Base-by-base conservation (phyloP, 352 stramenopile genomes). In the Pythium scleroteichum region DNA sequence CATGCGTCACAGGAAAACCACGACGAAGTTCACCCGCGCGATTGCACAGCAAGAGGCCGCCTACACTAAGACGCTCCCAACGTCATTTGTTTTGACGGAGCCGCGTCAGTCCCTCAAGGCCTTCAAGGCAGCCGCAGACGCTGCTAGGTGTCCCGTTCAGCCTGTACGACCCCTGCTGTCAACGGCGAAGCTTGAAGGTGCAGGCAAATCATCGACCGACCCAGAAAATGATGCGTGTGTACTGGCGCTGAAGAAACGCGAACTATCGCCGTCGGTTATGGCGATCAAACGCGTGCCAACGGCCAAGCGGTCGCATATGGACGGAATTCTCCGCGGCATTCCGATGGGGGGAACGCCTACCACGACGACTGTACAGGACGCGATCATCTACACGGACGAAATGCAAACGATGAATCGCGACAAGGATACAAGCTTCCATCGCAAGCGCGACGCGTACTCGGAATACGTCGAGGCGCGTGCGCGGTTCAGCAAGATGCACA, bases 401-500 rank as follows among this genome's bases (percentile, higher is more conserved):
- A 94, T 95, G 86, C 55, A 82, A n/a, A 69, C 58, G 12, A 90
- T 92, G 81, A 92, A 92, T 64, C 62, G 61, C 39, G 67, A 81
- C 47, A 95, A 92, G 66, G 70, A 94, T 62, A 84, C 72, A 40
- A 76, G 69, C 23, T 79, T 85, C 58, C 81, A 88, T 59, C 84
- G 86, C 49, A 95, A 95, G 65, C 84, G 85, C 41, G 86, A 95
- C 56, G 71, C 82, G 38, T 92, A 95, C 75, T 95, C 86, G 8
- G 86, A 94, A 51, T 95, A 95, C 54, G 84, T 95, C 50, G 86
- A 95, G 61, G 86, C 86, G n/a, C 78, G 84, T 44, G 86, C 84
- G 26, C 80, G 86, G 17, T 95, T 95, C 71, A 94, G 84, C 63
- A 95, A 95, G 66, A 93, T 95, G 84, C 86, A 95, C 68, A 93